A percentile compares a stretch with the other conserved stretches of the same genome.
phyloP scores from a whole-genome alignment of 306 rosid genomes.

The Rubus parviflorus region DNA sequence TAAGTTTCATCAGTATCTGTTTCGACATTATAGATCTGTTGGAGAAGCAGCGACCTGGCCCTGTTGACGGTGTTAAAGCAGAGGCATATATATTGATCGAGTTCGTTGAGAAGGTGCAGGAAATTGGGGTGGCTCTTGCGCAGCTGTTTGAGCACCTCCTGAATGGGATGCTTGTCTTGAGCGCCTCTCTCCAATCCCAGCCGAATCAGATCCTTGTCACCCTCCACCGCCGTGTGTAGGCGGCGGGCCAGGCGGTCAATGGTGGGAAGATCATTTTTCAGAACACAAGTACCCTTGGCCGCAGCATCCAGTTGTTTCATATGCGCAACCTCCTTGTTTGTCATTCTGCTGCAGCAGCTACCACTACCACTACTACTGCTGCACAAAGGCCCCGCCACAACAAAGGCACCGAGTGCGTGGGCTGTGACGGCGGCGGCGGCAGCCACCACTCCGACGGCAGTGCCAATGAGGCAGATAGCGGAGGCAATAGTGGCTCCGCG shows the following conservation, averaged over 20 bases:
- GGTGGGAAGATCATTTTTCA: conserved; percentile 47
- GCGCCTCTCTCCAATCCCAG: conserved; percentile 52
- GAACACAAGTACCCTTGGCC: conserved; percentile 42
- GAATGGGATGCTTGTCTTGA: conserved; percentile 49
- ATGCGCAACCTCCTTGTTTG: conserved; percentile 28
- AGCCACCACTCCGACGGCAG: conserved; percentile 19
- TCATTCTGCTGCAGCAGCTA: background rate
- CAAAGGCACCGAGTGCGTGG: conserved; percentile 33
- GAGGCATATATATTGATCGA: conserved; percentile 51
- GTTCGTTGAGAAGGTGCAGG: conserved; percentile 43
- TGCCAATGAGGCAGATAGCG: conserved; percentile 29
- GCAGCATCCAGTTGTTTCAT: conserved; percentile 66
- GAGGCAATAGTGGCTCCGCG: conserved; percentile 36
- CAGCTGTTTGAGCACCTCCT: conserved; percentile 61
- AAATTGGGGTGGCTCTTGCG: conserved; percentile 38
- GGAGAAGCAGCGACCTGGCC: conserved; percentile 54
- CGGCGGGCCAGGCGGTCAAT: conserved; percentile 54
- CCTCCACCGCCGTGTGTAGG: conserved; percentile 48
- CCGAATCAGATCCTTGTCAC: conserved; percentile 42
- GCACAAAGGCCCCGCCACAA: conserved; percentile 31
- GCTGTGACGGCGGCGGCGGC: conserved; percentile 27
- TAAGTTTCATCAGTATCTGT: too few relatives aligned
- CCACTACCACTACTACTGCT: background rate
- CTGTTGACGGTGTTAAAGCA: conserved; percentile 52
- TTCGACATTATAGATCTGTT: background rate